A percentile compares a stretch with the other conserved stretches of the same genome.
Conservation (phyloP, 805 yeast species). For the Candida tammaniensis region DNA sequence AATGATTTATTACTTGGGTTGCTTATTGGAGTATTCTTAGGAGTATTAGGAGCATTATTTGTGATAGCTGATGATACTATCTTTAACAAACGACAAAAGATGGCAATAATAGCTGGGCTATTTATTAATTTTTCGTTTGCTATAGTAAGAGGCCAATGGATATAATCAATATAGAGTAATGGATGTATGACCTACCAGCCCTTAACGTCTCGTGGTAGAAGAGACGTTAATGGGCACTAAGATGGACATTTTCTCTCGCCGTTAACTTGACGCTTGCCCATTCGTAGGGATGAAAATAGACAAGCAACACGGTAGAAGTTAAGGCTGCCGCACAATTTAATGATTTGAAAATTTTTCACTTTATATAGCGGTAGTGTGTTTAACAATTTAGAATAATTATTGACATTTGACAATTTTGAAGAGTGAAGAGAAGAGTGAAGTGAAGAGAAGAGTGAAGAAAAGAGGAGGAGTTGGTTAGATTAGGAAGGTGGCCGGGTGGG, state of each 20-base stretch:
- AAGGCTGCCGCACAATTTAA: conserved; percentile 50
- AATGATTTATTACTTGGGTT: conserved; percentile 70
- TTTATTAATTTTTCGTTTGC: conserved; percentile 68
- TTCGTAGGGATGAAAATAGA: conserved; percentile 45
- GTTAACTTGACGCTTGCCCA: conserved; percentile 49
- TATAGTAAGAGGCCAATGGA: conserved; percentile 48
- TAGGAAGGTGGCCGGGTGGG: conserved; percentile 5
- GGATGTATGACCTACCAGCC: conserved; percentile 48
- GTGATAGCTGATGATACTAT: conserved; percentile 57
- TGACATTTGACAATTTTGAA: too few relatives aligned
- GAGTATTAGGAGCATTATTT: conserved; percentile 62
- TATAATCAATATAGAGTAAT: conserved; percentile 15
- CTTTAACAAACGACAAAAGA: conserved; percentile 59
- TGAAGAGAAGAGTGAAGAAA: too few relatives aligned
- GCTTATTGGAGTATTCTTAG: conserved; percentile 70
- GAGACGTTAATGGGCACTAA: conserved; percentile 34
- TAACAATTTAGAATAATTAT: too few relatives aligned
- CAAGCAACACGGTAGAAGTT: conserved; percentile 53
- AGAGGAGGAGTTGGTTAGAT: too few relatives aligned
- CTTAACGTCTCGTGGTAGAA: conserved; percentile 29
- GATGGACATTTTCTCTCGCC: conserved; percentile 50
- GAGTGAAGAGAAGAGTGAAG: too few relatives aligned
- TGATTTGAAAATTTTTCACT: conserved; percentile 5
- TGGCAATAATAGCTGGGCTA: conserved; percentile 72
- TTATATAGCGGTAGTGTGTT: too few relatives aligned